Percentiles rank a stretch among this genome's conserved stretches.
Evolutionary conservation across 2,329 filamentous ascomycete genomes (phyloP).

Genomic region (Chalaropsis ovoidea): DNA sequence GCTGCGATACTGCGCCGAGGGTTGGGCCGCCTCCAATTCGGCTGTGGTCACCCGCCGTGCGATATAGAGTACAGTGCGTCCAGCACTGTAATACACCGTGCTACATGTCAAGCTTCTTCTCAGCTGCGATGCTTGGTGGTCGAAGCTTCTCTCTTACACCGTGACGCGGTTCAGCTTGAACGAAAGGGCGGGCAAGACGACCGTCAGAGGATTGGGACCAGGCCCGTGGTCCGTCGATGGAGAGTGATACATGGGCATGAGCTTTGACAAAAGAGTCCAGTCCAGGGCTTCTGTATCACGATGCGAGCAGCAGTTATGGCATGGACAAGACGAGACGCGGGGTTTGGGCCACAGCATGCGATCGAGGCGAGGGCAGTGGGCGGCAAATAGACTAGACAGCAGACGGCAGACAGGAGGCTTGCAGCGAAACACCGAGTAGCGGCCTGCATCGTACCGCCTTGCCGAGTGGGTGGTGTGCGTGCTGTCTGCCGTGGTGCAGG

Average conservation of each 20-base stretch:
- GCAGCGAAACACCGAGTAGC: too few relatives aligned
- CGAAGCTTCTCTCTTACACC: constrained; percentile 7
- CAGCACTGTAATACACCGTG: not conserved
- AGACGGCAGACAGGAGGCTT: too few relatives aligned
- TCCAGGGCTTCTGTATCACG: not conserved
- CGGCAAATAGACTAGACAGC: too few relatives aligned
- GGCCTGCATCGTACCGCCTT: too few relatives aligned
- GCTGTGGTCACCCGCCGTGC: too few relatives aligned
- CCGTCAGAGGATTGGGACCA: too few relatives aligned
- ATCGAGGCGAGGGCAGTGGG: not conserved
- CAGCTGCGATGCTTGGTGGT: not conserved
- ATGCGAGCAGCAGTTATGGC: too few relatives aligned
- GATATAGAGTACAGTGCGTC: not conserved
- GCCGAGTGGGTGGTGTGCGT: too few relatives aligned
- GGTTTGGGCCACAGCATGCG: not conserved
- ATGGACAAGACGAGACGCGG: not conserved
- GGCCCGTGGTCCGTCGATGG: not conserved
- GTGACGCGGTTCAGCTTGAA: not conserved
- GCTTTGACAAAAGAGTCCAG: not conserved
- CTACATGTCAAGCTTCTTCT: constrained; percentile 6
- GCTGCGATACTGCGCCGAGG: too few relatives aligned
- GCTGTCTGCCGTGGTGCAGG: not conserved
- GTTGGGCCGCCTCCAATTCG: too few relatives aligned
- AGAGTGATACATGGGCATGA: not conserved
- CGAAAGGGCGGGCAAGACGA: not conserved